Evolutionary conservation across 2,329 filamentous ascomycete species (phyloP), one percentile per base, ranked within the genome.

Genomic region (Cryphonectria carpinicola): DNA sequence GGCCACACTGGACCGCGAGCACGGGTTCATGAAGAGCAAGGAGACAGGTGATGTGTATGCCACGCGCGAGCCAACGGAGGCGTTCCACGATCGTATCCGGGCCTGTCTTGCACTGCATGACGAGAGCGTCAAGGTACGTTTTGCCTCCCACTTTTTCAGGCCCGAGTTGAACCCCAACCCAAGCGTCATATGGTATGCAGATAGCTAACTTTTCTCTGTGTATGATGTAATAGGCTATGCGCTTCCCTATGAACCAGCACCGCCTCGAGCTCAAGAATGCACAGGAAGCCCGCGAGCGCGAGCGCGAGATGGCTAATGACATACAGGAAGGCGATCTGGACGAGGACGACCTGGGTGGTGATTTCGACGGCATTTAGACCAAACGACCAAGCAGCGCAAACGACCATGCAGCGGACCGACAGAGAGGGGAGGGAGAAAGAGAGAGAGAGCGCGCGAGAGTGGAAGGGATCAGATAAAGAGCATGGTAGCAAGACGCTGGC

Each of bases 171-270:
- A 65, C 32, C 13, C 25, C 25, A 35, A 28, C 7, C 7, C 25
- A 25, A 46, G 46, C 1, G 32, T 10, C 65, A 37, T 65, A 17
- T 28, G n/a, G 60, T 41, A 11, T 54, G 37, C n/a, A 58, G 6
- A 39, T 60, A 19, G 37, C 70, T 73, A 66, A 78, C 78, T 72
- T 77, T 19, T 22, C 22, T 28, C 63, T 62, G 61, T 72, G 7
- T n/a, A 49, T 52, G 28, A 32, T 14, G 17, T 43, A 11, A 46
- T 66, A 95, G 93, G 95, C 96, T 37, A 99, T 99, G 96, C 90
- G 96, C 69, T 99, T 98, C 83, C 96, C 96, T 2, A 98, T 98
- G 95, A 98, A 99, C 85, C 96, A 98, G 82, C 96, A 99, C 83
- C 90, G 96, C 25, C 87, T 98, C 69, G 96, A 99, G 83, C 88